Evolutionary conservation across 306 rosid species (phyloP), one percentile per base, ranked within the genome.

Genomic region (Dalbergia cochinchinensis): DNA sequence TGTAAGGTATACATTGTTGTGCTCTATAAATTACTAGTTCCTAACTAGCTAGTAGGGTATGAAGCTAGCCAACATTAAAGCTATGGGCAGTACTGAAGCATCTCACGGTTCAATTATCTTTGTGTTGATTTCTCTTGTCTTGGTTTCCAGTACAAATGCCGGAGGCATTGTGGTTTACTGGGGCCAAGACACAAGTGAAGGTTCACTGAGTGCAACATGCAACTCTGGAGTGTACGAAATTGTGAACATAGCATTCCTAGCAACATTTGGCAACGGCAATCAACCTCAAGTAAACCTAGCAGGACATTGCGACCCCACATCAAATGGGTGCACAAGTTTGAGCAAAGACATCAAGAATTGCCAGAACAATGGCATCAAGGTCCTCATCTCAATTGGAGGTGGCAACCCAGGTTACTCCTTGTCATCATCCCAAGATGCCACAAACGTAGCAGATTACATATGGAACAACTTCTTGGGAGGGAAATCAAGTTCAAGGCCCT

Each of bases 311-410:
- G 11, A 77, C 3, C 77, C 89, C 3, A 42, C 72, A n/a, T 50
- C 73, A 16, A 75, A 81, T 14, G 79, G 81, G 4, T 87, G 97
- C 76, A 48, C 10, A 0, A 7, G 12, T 1, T 14, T 87, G 37
- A 84, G 91, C 71, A 16, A 4, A 4, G 84, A 69, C 35, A 84
- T 90, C 5, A 82, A 78, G 15, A 54, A 47, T 53, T 90, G 91
- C 42, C 97, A 90, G 31, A 78, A 71, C 62, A 83, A 14, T 51
- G 88, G 94, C 16, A 73, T 91, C 71, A 83, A 86, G 71, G 76
- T 88, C n/a, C n/a, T 90, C 12, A 86, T 92, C 53, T 88, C 92
- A 10, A 83, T 92, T 0, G 94, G 94, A 34, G 94, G 94, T 4
- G 91, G 81, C 4, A 1, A 16, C 0, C 69, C 74, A 11, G 84